Conservation (phyloP, 164 flowering plant genomes). For the Piper longum region DNA sequence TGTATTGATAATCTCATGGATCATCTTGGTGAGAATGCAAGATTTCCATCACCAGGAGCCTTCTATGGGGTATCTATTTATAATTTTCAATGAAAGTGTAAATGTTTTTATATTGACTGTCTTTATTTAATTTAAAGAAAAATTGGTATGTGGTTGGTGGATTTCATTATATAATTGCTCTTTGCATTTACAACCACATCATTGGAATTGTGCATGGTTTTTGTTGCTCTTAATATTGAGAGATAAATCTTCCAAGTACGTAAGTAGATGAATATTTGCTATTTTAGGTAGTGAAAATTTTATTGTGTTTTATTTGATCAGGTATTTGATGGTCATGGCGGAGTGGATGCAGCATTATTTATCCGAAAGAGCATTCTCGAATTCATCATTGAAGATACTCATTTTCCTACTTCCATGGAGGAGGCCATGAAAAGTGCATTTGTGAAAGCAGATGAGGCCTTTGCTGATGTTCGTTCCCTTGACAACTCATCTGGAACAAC, state of each 20-base stretch:
- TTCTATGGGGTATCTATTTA: conserved; percentile 75
- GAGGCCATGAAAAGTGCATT: conserved; percentile 74
- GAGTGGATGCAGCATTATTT: conserved; percentile 73
- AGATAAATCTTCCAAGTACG: no score
- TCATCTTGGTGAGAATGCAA: conserved; percentile 35
- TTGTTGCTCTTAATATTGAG: no score
- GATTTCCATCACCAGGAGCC: conserved; percentile 64
- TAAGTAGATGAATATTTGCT: not conserved
- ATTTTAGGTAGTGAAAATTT: not conserved
- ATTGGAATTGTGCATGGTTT: no score
- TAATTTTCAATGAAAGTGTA: no score
- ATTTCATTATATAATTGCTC: no score
- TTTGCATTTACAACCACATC: no score
- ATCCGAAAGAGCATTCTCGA: conserved; percentile 51
- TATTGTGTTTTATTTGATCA: conserved; percentile 15
- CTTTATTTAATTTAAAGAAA: no score
- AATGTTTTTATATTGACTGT: no score
- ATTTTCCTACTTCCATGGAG: conserved; percentile 45
- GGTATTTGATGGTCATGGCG: conserved; percentile 99
- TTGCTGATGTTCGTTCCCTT: conserved; percentile 59
- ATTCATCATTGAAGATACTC: conserved; percentile 59
- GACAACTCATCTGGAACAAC: conserved; percentile 94
- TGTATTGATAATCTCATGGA: conserved; percentile 61
- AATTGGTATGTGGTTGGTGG: no score
- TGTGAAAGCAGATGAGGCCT: conserved; percentile 64